Evolutionary conservation across 1,139 yeast species (phyloP), one percentile per base, ranked within the genome.

Genomic region (Pichia sp.): DNA sequence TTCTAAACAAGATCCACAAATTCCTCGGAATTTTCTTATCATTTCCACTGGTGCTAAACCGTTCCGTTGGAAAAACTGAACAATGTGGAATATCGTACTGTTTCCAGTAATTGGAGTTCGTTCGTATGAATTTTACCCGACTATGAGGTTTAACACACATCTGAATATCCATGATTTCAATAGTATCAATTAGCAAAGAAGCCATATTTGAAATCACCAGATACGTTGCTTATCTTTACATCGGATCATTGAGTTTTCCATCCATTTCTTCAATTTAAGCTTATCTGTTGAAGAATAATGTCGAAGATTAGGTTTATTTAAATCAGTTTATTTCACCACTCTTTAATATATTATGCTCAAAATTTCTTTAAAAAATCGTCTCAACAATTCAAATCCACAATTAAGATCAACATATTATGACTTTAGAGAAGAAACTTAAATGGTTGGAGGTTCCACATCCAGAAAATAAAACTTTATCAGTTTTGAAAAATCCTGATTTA

Each of bases 401-500:
- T 25, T 27, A 27, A 5, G 38, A 6, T 16, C 24, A 26, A 3
- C 35, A 44, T 22, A 46, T 11, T 3, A 32, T 37, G 41, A 26
- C 27, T 8, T 20, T 43, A 4, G 36, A 43, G 26, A 44, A 45
- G 18, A 44, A 44, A 42, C 35, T 49, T n/a, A 47, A 42, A 41
- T 47, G 51, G 51, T 18, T 52, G 18, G 54, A 52, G 35, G 54
- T 52, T 20, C 54, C 54, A 11, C 54, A 52, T 40, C 43, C 45
- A 2, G 49, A 39, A 34, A 37, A 42, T 12, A 45, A 38, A 18
- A 34, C 43, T 18, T 42, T 53, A 20, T 47, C 54, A 11, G 50
- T 53, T 25, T 40, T 50, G 27, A 48, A 47, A 35, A 60, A 61
- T 46, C 55, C 52, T 32, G 73, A 69, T 50, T 59, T 68, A 18